phyloP scores from a whole-genome alignment of 495 filamentous ascomycete genomes.

The Collariella sp. region DNA sequence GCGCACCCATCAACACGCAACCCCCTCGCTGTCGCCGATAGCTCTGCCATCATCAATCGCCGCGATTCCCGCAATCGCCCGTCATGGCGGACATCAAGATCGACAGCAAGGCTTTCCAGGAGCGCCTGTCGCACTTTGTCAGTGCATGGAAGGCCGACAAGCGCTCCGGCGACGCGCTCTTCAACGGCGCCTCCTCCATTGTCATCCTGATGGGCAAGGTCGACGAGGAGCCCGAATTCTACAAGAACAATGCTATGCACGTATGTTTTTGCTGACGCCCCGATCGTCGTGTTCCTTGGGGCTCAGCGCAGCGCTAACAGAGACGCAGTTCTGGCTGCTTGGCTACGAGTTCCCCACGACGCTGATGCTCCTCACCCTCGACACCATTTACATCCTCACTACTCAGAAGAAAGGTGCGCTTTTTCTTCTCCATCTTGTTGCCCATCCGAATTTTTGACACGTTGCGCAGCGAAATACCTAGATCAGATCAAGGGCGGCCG shows the following conservation, averaged over 20 bases:
- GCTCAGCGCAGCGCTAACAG: slow-evolving; percentile 11
- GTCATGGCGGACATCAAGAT: slow-evolving; percentile 68
- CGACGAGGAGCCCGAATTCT: slow-evolving; percentile 70
- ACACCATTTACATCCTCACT: slow-evolving; percentile 81
- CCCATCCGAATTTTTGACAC: slow-evolving; percentile 16
- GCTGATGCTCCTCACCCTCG: slow-evolving; percentile 80
- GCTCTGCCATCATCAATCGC: slow-evolving; percentile 21
- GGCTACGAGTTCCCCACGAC: slow-evolving; percentile 98
- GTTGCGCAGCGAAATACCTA: slow-evolving; percentile 69
- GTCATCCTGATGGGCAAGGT: slow-evolving; percentile 89
- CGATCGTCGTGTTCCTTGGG: not conserved
- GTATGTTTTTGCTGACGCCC: slow-evolving; percentile 43
- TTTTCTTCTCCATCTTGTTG: not conserved
- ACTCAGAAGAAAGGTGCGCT: slow-evolving; percentile 88
- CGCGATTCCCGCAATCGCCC: slow-evolving; percentile 22
- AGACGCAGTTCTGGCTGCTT: slow-evolving; percentile 83
- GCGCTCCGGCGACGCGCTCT: slow-evolving; percentile 69
- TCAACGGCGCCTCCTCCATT: slow-evolving; percentile 76
- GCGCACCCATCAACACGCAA: slow-evolving; percentile 5
- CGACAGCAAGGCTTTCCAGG: slow-evolving; percentile 84
- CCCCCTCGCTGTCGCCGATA: slow-evolving; percentile 6
- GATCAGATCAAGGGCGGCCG: slow-evolving; percentile 88
- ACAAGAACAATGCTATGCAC: slow-evolving; percentile 93
- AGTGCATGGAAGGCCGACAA: slow-evolving; percentile 94
- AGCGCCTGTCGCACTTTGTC: slow-evolving; percentile 76